These are phyloP conservation scores for Alternaria triticina DNA, from an alignment of 2,329 filamentous ascomycete species.

Conservation along the genomic window DNA sequence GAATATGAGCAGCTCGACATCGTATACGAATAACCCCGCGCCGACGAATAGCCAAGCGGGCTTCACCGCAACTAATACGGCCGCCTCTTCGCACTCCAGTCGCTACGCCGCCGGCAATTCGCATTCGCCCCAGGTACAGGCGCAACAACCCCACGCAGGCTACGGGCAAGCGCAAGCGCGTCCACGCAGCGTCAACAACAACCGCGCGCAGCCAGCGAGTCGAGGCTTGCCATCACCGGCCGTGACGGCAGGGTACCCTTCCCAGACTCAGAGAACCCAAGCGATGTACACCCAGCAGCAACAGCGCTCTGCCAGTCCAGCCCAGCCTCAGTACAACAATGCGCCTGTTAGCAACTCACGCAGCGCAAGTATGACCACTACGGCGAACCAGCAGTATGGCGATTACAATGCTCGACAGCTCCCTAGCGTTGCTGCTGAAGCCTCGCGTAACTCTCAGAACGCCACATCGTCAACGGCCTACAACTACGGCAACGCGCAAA, in stretches of 20 bases:
- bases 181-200: slow-evolving; percentile 36
- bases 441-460: slow-evolving; percentile 19
- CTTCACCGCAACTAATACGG: slow-evolving; percentile 29
- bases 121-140: slow-evolving; percentile 21
- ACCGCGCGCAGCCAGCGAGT: slow-evolving; percentile 22
- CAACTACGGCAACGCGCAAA: slow-evolving; percentile 23
- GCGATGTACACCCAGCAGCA: slow-evolving; percentile 34
- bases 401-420: slow-evolving; percentile 31
- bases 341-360: slow-evolving; percentile 15
- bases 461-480: slow-evolving; percentile 26
- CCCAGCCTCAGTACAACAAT: slow-evolving; percentile 32
- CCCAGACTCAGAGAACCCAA: slow-evolving; percentile 36
- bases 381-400: slow-evolving; percentile 24
- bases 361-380: slow-evolving; percentile 15
- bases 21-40: slow-evolving; percentile 26
- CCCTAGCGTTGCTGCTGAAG: slow-evolving; percentile 23
- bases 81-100: slow-evolving; percentile 18
- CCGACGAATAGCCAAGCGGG: slow-evolving; percentile 23
- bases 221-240: slow-evolving; percentile 33
- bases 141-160: slow-evolving; percentile 24
- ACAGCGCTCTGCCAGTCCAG: slow-evolving; percentile 37
- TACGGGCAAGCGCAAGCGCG: slow-evolving; percentile 36
- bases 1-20: slow-evolving; percentile 40
- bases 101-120: slow-evolving; percentile 26
- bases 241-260: slow-evolving; percentile 29